Evolutionary conservation across 441 rosid genomes (phyloP), one percentile per base, ranked within the genome.

Genomic region (Hura crepitans): DNA sequence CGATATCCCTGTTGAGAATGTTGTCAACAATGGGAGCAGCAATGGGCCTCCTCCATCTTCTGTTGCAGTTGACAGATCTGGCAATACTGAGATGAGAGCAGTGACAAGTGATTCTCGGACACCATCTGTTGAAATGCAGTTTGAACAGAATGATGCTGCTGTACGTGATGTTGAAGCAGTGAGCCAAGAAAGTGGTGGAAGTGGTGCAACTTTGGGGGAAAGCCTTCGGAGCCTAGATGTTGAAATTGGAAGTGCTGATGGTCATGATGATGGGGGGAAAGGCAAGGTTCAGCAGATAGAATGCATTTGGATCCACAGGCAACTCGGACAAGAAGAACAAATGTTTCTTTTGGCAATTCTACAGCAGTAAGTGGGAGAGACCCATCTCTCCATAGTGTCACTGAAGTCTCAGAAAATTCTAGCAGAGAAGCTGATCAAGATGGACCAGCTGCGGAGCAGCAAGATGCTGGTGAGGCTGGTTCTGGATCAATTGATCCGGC

Each of bases 161-260:
- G 92, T 82, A 68, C 85, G 98, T 49, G 99, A 92, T 85, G 93
- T 92, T 80, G 99, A 96, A 84, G 98, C 99, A 6, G 96, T 92
- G 67, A 96, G 99, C 84, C 99, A 92, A 79, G 99, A 89, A 89
- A 96, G 99, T 69, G 79, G 99, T 65, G 98, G 96, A 62, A 92
- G 97, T 83, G 99, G 97, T 66, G 99, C 97, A 65, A 96, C 99
- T 64, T 84, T 96, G 62, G 98, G 98, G 70, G 99, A 96, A 83
- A 96, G 99, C 81, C 97, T 96, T 45, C 86, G 99, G 73, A 96
- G 99, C 81, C 81, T 96, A 69, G 99, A 96, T 78, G 99, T 96
- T 82, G 99, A 96, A 77, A 96, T 96, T 56, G 99, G 99, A 76
- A 96, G 99, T 82, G 99, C 97, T 43, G 99, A 96, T 91, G 99